These are phyloP conservation scores for Hymenotorrendiella dingleyae DNA, from an alignment of 2,329 filamentous ascomycete species.

Conservation along the genomic window DNA sequence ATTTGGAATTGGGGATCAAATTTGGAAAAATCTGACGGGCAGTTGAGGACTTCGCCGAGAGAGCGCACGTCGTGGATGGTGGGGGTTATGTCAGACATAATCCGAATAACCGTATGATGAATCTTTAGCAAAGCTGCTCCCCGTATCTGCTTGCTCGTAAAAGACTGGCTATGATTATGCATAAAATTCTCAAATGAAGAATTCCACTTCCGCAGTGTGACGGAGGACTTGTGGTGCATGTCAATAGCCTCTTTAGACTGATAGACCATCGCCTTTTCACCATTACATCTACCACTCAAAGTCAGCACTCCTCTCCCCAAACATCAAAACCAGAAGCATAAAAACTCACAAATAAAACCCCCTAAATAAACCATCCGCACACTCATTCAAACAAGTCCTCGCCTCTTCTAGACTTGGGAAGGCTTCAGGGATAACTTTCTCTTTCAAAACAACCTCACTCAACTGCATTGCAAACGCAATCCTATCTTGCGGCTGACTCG, in stretches of 20 bases:
- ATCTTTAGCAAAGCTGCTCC: slow-evolving; percentile 28
- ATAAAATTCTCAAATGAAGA: slow-evolving; percentile 25
- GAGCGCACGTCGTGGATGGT: slow-evolving; percentile 11
- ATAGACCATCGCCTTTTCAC: slow-evolving; percentile 9
- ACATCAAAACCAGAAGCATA: too few species aligned
- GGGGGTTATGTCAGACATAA: slow-evolving; percentile 20
- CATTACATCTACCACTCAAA: slow-evolving; percentile 11
- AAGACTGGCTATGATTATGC: slow-evolving; percentile 13
- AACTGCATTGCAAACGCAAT: slow-evolving; percentile 17
- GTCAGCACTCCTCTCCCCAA: neutral
- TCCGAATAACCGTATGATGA: slow-evolving; percentile 19
- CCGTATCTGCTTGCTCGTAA: slow-evolving; percentile 23
- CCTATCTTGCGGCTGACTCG: slow-evolving; percentile 14
- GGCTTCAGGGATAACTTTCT: slow-evolving; percentile 11
- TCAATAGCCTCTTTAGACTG: slow-evolving; percentile 15
- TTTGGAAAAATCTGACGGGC: slow-evolving; percentile 9
- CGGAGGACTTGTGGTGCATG: slow-evolving; percentile 12
- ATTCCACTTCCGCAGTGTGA: slow-evolving; percentile 19
- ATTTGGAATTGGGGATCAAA: slow-evolving; percentile 15
- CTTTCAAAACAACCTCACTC: slow-evolving; percentile 8
- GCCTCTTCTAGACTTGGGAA: slow-evolving; percentile 23
- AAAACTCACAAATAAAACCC: slow-evolving; percentile 18
- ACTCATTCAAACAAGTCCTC: slow-evolving; percentile 17
- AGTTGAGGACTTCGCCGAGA: slow-evolving; percentile 14
- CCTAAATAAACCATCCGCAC: slow-evolving; percentile 23